These are phyloP conservation scores for Russula emetica DNA, from an alignment of 768 basidiomycete genomes.

Conservation along the genomic window DNA sequence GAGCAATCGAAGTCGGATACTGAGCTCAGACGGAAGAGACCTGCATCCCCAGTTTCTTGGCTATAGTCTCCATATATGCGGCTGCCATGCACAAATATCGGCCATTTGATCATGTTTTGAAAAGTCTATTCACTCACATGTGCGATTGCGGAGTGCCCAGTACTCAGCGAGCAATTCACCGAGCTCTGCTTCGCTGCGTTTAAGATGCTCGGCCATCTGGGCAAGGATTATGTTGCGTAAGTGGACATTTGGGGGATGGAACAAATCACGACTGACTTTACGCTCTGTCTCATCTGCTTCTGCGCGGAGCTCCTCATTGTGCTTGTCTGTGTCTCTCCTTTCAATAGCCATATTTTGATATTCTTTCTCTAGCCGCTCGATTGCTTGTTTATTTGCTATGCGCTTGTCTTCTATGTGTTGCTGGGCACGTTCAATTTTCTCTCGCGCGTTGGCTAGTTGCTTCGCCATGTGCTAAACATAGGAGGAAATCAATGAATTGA, in stretches of 20 bases:
- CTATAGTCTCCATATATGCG: conserved; percentile 82
- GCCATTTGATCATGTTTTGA: neutral
- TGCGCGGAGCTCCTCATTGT: conserved; percentile 68
- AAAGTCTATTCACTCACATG: conserved; percentile 45
- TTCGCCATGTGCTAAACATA: conserved; percentile 64
- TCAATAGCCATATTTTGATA: conserved; percentile 76
- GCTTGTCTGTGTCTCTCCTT: conserved; percentile 71
- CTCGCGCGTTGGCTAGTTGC: conserved; percentile 75
- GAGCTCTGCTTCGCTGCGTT: conserved; percentile 71
- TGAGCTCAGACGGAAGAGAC: conserved; percentile 26
- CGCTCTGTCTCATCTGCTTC: conserved; percentile 66
- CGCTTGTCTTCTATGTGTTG: conserved; percentile 79
- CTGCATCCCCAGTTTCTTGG: conserved; percentile 70
- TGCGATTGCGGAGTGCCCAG: conserved; percentile 72
- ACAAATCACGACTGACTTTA: conserved; percentile 44
- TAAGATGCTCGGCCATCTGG: conserved; percentile 77
- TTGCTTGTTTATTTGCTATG: conserved; percentile 61
- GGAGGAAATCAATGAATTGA: conserved; percentile 1
- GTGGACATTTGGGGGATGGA: neutral
- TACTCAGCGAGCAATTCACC: conserved; percentile 79
- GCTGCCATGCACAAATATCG: conserved; percentile 40
- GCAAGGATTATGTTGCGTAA: neutral
- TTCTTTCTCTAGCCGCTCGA: conserved; percentile 71
- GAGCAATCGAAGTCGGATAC: neutral
- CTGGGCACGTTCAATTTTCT: conserved; percentile 77